Evolutionary conservation across 495 filamentous ascomycete species (phyloP).

Genomic region (Aspergillus ellipticus): DNA sequence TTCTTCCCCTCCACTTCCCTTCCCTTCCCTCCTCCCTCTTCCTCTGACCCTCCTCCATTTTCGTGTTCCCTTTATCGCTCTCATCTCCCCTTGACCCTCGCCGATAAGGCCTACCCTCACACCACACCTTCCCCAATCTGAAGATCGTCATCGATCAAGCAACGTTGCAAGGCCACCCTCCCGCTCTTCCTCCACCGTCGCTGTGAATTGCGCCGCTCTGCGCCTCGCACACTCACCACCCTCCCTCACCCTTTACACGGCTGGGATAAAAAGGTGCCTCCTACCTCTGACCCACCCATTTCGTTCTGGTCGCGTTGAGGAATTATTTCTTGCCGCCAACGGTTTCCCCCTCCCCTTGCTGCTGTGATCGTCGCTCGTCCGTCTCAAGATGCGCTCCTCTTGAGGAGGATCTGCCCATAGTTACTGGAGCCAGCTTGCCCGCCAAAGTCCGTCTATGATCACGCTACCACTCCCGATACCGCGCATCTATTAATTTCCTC

Average conservation of each 20-base stretch:
- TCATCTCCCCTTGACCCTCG: background rate
- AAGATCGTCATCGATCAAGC: conserved; percentile 13
- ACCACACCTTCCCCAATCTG: conserved; percentile 7
- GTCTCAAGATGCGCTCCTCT: conserved; percentile 35
- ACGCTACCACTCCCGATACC: conserved; percentile 32
- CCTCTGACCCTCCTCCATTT: conserved; percentile 10
- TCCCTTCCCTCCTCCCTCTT: conserved; percentile 11
- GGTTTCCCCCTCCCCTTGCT: conserved; percentile 4
- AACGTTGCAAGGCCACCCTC: conserved; percentile 19
- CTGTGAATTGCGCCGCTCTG: conserved; percentile 11
- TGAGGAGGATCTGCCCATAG: conserved; percentile 28
- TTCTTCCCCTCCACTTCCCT: conserved; percentile 11
- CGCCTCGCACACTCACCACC: background rate
- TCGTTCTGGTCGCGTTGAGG: conserved; percentile 7
- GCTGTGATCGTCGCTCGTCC: conserved; percentile 9
- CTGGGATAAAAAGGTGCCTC: background rate
- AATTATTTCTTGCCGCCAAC: conserved; percentile 1
- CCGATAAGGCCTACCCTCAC: conserved; percentile 14
- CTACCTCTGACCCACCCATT: conserved; percentile 4
- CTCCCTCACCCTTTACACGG: conserved; percentile 2
- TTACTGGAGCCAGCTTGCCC: conserved; percentile 28
- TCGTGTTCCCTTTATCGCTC: conserved; percentile 1
- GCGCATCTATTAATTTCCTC: conserved; percentile 20
- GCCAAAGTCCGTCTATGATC: conserved; percentile 34
- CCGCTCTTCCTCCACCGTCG: conserved; percentile 9